A percentile compares a stretch with the other conserved stretches of the same genome.
phyloP scores from a whole-genome alignment of 345 rosid genomes.

The Raphanus raphanistrum region DNA sequence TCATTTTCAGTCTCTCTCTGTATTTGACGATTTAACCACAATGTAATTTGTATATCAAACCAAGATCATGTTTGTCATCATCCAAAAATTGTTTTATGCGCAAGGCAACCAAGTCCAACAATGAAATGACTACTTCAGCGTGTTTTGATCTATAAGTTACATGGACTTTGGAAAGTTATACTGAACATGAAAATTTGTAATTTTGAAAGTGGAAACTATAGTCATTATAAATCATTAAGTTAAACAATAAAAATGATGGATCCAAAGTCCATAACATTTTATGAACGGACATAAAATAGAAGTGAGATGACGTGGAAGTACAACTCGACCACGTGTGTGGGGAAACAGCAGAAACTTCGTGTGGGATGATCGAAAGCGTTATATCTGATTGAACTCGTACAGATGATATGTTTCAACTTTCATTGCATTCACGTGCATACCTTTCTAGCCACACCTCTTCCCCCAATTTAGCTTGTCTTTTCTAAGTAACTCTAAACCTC shows the following conservation, averaged over 20 bases:
- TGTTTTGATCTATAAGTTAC: not conserved
- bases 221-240: not conserved
- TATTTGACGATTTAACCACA: not conserved
- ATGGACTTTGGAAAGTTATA: not conserved
- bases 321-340: conserved; percentile 34
- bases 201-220: not conserved
- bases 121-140: not conserved
- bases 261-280: no score
- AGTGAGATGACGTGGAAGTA: conserved; percentile 30
- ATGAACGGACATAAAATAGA: not conserved
- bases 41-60: not conserved
- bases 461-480: conserved; percentile 23
- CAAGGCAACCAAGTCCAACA: not conserved
- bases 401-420: conserved; percentile 11
- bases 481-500: conserved; percentile 23
- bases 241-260: not conserved
- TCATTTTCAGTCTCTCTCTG: no score
- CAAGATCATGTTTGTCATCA: not conserved
- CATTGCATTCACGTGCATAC: conserved; percentile 33
- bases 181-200: not conserved
- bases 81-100: not conserved
- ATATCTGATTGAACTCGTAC: conserved; percentile 14
- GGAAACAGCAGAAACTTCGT: conserved; percentile 27
- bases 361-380: conserved; percentile 26
- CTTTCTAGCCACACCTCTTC: conserved; percentile 21